Base-by-base conservation (phyloP, 179 eudicot species). In the Patellifolia procumbens region DNA sequence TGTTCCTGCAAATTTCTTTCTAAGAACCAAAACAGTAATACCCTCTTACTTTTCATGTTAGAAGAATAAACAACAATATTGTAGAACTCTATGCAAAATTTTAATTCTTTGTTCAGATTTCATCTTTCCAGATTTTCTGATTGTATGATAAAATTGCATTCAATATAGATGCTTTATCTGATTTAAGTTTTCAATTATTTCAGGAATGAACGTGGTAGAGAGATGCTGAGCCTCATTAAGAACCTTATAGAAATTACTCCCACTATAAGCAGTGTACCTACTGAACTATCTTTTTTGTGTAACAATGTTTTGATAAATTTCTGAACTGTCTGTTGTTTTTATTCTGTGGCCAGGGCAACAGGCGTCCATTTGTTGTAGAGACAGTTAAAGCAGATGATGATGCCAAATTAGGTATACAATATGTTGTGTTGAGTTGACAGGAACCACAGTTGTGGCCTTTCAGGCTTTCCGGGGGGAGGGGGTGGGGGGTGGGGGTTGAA, bases 341-440 rank as follows among this genome's bases (percentile, higher is more conserved):
- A 68, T 72, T 70, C 16, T 83, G 51, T 49, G 76, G 76, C 69
- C 86, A 92, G 99, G 98, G 99, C 29, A 80, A 93, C 48, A 89
- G 99, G 76, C 95, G 92, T 64, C 97, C 96, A 31, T 95, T 89
- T 80, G 99, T 95, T 65, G 82, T 90, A 79, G 93, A 93, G 83
- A 93, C 99, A 17, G 97, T 95, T 19, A 93, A 93, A 87, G 99
- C 99, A 72, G 99, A 95, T 82, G 99, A 95, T 76, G 85, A 80
- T 77, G 97, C 96, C 53, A 95, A 95, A 76, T 85, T 93, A 20
- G 99, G 99, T 92, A 87, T 77, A 87, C 34, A 20, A 7, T 82
- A 68, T 24, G 45, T 59, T 72, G 39, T 13, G 28, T 43, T 12
- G 20, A 28, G 37, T 20, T 45, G n/a, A 28, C 15, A 13, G 35